Percentiles rank a stretch among this genome's conserved stretches.
These are phyloP conservation scores for Davidsoniella virescens DNA, from an alignment of 2,329 filamentous ascomycete species.

Conservation along the genomic window DNA sequence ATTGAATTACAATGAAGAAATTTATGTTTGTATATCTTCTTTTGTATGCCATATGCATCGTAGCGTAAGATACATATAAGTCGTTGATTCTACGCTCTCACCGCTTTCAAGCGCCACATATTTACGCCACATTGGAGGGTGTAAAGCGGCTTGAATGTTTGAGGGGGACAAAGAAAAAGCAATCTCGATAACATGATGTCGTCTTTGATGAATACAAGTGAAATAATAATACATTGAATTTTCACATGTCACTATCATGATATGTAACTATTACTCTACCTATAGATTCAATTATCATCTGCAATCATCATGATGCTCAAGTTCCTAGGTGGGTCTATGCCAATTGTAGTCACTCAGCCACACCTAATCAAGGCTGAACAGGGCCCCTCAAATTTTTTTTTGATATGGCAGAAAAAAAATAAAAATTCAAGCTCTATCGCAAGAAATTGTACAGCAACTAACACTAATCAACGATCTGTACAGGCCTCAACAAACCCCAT, in stretches of 20 bases:
- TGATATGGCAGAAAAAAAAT: slow-evolving; percentile 11
- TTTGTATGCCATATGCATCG: too few relatives aligned
- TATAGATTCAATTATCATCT: background rate
- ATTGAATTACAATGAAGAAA: too few relatives aligned
- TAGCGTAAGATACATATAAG: too few relatives aligned
- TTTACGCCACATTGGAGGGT: background rate
- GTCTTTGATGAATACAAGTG: too few relatives aligned
- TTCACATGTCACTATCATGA: too few relatives aligned
- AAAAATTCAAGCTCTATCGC: slow-evolving; percentile 11
- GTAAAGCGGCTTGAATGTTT: background rate
- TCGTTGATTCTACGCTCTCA: background rate
- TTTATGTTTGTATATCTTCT: too few relatives aligned
- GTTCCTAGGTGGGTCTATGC: too few relatives aligned
- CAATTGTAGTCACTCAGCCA: slow-evolving; percentile 3
- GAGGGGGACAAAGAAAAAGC: background rate
- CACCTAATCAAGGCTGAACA: background rate
- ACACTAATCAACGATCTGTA: background rate
- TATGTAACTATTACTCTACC: too few relatives aligned
- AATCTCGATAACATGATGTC: background rate
- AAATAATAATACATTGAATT: too few relatives aligned
- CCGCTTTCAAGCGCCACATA: slow-evolving; percentile 2
- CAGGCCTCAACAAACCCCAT: background rate
- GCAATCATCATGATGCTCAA: too few relatives aligned
- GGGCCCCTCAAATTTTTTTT: slow-evolving; percentile 12
- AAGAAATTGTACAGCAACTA: background rate